Conservation (phyloP, 2,329 filamentous ascomycete genomes). For the Stagonosporopsis rhizophila region DNA sequence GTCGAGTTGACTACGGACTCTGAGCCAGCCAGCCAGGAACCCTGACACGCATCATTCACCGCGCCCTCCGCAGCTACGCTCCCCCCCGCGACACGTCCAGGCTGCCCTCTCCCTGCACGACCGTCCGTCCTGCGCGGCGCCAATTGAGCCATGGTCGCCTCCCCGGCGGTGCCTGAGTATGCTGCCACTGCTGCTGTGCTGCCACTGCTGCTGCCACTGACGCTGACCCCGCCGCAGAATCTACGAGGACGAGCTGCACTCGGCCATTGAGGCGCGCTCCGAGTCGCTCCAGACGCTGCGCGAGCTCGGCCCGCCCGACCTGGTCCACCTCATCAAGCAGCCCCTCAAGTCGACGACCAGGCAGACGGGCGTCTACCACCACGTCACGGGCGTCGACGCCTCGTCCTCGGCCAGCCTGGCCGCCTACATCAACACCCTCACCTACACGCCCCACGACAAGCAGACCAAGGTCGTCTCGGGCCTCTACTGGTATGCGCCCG, state of each 20-base stretch:
- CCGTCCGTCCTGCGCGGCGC: conserved; percentile 25
- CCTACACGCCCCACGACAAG: conserved; percentile 85
- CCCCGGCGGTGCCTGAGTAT: conserved; percentile 54
- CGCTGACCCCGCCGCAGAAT: conserved; percentile 66
- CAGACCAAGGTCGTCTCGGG: conserved; percentile 91
- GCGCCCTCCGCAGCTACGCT: too few species aligned
- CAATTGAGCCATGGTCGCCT: conserved; percentile 51
- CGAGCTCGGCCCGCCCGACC: conserved; percentile 92
- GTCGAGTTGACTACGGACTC: too few species aligned
- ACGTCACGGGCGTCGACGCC: conserved; percentile 96
- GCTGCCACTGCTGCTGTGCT: too few species aligned
- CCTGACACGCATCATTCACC: too few species aligned
- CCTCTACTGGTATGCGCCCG: conserved; percentile 77
- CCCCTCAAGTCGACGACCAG: conserved; percentile 64
- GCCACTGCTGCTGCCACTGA: too few species aligned
- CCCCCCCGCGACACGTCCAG: too few species aligned
- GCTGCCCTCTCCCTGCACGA: neutral
- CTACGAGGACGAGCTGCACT: conserved; percentile 90
- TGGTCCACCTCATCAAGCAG: conserved; percentile 91
- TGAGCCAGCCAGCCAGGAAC: too few species aligned
- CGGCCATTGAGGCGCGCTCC: conserved; percentile 90
- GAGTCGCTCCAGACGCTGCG: conserved; percentile 85
- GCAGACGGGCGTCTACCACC: conserved; percentile 89
- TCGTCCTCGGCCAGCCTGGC: conserved; percentile 96
- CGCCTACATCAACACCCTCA: conserved; percentile 97